These are phyloP conservation scores for Phlebopus sp. DNA, from an alignment of 1,284 basidiomycete species.

Conservation along the genomic window DNA sequence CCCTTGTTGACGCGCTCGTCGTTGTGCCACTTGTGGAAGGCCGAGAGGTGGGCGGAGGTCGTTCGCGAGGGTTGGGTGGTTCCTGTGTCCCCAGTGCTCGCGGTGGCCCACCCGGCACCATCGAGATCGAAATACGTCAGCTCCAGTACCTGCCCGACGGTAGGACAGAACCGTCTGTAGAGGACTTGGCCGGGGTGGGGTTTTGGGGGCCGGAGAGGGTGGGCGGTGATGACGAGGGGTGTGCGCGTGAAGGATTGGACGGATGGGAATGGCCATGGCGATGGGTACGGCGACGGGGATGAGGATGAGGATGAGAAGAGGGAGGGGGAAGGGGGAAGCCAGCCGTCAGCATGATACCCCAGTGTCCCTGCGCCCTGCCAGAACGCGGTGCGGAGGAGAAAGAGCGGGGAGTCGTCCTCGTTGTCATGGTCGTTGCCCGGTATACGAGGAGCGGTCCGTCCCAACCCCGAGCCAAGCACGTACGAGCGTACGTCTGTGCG, in stretches of 20 bases:
- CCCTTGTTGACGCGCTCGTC: slow-evolving; percentile 45
- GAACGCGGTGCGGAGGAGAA: slow-evolving; percentile 45
- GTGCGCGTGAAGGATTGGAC: slow-evolving; percentile 46
- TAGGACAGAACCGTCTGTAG: slow-evolving; percentile 48
- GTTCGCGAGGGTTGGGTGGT: too few species aligned
- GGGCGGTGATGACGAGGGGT: slow-evolving; percentile 45
- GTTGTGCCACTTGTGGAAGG: slow-evolving; percentile 55
- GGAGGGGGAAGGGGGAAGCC: slow-evolving; percentile 31
- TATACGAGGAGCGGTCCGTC: slow-evolving; percentile 8
- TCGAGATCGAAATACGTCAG: slow-evolving; percentile 45
- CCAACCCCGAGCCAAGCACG: slow-evolving; percentile 27
- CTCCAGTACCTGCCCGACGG: slow-evolving; percentile 42
- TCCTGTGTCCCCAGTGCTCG: slow-evolving; percentile 6
- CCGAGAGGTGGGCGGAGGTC: slow-evolving; percentile 42
- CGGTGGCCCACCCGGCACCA: slow-evolving; percentile 14
- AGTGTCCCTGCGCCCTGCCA: slow-evolving; percentile 53
- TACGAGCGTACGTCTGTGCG: slow-evolving; percentile 19
- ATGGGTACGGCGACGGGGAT: slow-evolving; percentile 18
- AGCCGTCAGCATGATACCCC: slow-evolving; percentile 38
- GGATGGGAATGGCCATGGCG: slow-evolving; percentile 36
- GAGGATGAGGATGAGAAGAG: slow-evolving; percentile 36
- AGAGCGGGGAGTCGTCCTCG: slow-evolving; percentile 22
- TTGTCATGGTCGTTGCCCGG: too few species aligned
- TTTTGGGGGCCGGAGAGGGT: slow-evolving; percentile 55
- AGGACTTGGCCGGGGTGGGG: slow-evolving; percentile 44